Conservation (phyloP, 2,329 filamentous ascomycete species). For the Trichoderma asperellum region DNA sequence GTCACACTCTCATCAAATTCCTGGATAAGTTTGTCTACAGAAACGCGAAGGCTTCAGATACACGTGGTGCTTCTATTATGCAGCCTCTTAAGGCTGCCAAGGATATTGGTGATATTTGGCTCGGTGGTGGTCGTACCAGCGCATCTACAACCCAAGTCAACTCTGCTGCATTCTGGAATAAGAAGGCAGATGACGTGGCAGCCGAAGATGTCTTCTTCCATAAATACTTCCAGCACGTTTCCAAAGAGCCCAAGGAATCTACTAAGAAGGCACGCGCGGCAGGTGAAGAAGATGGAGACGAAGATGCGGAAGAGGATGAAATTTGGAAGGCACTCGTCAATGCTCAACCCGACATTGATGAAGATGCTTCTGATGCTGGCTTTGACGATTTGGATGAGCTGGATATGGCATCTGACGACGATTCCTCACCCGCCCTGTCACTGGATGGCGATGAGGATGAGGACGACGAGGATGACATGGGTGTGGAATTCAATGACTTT, state of each 20-base stretch:
- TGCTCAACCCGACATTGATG: slow-evolving; percentile 68
- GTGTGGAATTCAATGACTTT: slow-evolving; percentile 22
- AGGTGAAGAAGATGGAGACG: slow-evolving; percentile 49
- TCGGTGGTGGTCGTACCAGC: slow-evolving; percentile 54
- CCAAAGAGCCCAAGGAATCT: slow-evolving; percentile 60
- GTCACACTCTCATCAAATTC: slow-evolving; percentile 92
- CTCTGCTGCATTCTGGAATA: slow-evolving; percentile 86
- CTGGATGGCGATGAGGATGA: slow-evolving; percentile 52
- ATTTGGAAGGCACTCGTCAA: slow-evolving; percentile 91
- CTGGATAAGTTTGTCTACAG: slow-evolving; percentile 98
- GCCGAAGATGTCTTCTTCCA: slow-evolving; percentile 98
- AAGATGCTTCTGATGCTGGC: slow-evolving; percentile 56
- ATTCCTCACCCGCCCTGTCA: slow-evolving; percentile 42
- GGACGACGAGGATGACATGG: slow-evolving; percentile 49
- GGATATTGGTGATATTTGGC: slow-evolving; percentile 60
- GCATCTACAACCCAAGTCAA: slow-evolving; percentile 63
- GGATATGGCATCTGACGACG: slow-evolving; percentile 55
- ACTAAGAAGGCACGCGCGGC: slow-evolving; percentile 56
- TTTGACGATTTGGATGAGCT: slow-evolving; percentile 55
- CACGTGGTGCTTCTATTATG: slow-evolving; percentile 91
- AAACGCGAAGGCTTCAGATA: slow-evolving; percentile 75
- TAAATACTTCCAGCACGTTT: slow-evolving; percentile 83
- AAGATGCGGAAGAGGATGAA: slow-evolving; percentile 69
- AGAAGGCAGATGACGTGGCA: slow-evolving; percentile 83
- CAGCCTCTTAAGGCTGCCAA: slow-evolving; percentile 71